Evolutionary conservation across 169 alveolate species (phyloP).

Genomic region (Ophryocystis elektroscirrha): DNA sequence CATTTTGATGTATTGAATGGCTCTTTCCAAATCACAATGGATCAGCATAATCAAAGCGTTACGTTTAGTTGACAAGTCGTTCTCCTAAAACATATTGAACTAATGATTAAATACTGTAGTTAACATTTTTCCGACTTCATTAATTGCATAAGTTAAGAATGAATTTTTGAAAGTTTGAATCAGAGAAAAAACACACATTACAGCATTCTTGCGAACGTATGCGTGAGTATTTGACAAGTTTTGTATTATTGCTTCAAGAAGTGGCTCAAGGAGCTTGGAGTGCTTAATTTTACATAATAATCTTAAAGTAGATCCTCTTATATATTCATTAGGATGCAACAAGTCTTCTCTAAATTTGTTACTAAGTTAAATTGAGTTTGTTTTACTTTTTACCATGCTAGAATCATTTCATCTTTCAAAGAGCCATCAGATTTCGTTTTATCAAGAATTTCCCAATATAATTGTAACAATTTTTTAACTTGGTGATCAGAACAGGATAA

Average conservation of each 20-base stretch:
- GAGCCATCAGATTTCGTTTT: constrained; percentile 64
- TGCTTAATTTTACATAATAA: constrained; percentile 46
- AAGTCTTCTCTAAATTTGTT: constrained; percentile 68
- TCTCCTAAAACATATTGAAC: constrained; percentile 31
- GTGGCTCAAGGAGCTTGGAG: constrained; percentile 54
- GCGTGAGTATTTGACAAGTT: constrained; percentile 61
- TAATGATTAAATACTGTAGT: constrained; percentile 29
- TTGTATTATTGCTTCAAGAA: constrained; percentile 52
- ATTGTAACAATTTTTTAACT: constrained; percentile 56
- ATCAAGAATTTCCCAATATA: constrained; percentile 69
- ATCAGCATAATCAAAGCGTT: constrained; percentile 55
- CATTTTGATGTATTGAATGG: constrained; percentile 41
- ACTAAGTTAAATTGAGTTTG: background rate
- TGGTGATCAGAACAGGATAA: constrained; percentile 28
- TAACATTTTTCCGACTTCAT: constrained; percentile 27
- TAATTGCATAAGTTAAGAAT: constrained; percentile 51
- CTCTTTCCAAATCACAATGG: constrained; percentile 49
- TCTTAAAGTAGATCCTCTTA: constrained; percentile 68
- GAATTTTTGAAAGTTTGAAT: constrained; percentile 56
- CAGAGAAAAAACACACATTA: constrained; percentile 61
- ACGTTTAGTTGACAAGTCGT: constrained; percentile 68
- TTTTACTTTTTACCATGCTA: constrained; percentile 51
- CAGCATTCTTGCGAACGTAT: constrained; percentile 72
- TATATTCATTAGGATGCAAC: constrained; percentile 65
- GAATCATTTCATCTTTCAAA: constrained; percentile 69